Evolutionary conservation across 352 stramenopile genomes (phyloP), one percentile per base, ranked within the genome.

Genomic region (Lagenidium giganteum): DNA sequence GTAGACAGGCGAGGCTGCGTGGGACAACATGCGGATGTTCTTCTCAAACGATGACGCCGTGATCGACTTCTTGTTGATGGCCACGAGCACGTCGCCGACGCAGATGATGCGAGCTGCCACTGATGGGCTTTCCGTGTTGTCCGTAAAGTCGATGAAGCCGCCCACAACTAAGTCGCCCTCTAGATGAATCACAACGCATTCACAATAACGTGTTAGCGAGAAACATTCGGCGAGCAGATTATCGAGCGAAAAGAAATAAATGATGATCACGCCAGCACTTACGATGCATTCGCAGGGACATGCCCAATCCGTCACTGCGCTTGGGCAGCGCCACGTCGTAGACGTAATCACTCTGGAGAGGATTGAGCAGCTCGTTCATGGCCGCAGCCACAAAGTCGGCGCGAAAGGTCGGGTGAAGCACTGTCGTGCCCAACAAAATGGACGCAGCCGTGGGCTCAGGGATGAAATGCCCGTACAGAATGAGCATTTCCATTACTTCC

Each of bases 11-110:
- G 79, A 92, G 21, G 79, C 72, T 6, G 79, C 73, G 51, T 72
- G 66, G 18, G 79, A 72, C 13, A 92, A 57, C 76, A 87, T 84
- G 34, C 74, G 79, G 56, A 92, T 92, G 58, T 77, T 94, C 42
- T 81, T 87, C 56, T 91, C 82, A 51, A 92, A 92, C 3, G 79
- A 87, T 52, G 75, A 88, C 16, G 77, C 84, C 28, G 71, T 90
- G 62, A 89, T 89, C 40, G 67, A 83, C 44, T 89, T 94, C 38
- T 92, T 94, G 70, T 92, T 92, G 51, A 92, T 92, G 34, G 79
- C 79, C 17, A 92, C 74, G 30, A 92, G 62, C 25, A 82, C 64
- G 44, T 92, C 79, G 28, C 80, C 72, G 34, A 87, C 76, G 3
- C 74, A 64, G 49, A 92, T 89, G 54, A 89, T 79, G 24, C 79